These are phyloP conservation scores for Chlorophyllum brunneum DNA, from an alignment of 768 basidiomycete species.

Conservation along the genomic window DNA sequence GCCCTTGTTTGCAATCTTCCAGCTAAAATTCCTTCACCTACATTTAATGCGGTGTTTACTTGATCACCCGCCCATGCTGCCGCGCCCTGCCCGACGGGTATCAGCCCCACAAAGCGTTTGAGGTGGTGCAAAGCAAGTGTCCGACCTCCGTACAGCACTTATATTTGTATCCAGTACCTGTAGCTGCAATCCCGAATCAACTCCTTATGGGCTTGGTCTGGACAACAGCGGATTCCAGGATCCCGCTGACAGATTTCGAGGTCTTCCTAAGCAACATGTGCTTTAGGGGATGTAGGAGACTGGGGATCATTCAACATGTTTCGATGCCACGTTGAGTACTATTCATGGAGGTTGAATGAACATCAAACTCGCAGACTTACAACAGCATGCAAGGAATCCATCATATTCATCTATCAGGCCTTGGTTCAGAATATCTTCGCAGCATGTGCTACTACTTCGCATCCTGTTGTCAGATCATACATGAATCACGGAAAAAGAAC, in stretches of 20 bases:
- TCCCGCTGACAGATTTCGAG: slow-evolving; percentile 30
- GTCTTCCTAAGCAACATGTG: slow-evolving; percentile 25
- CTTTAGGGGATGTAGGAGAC: slow-evolving; percentile 34
- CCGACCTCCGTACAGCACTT: slow-evolving; percentile 29
- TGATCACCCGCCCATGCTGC: slow-evolving; percentile 30
- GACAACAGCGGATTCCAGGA: slow-evolving; percentile 31
- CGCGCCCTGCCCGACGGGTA: slow-evolving; percentile 27
- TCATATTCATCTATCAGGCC: slow-evolving; percentile 26
- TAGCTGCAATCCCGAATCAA: slow-evolving; percentile 35
- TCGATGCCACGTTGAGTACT: too few species aligned
- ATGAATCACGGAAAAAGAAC: slow-evolving; percentile 29
- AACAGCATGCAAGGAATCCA: slow-evolving; percentile 36
- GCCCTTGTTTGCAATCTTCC: slow-evolving; percentile 25
- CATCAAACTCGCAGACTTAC: slow-evolving; percentile 21
- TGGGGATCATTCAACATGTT: too few species aligned
- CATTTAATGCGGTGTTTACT: slow-evolving; percentile 22
- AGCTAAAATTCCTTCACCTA: slow-evolving; percentile 29
- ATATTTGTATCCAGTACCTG: slow-evolving; percentile 31
- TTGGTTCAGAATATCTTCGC: slow-evolving; percentile 23
- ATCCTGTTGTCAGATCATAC: slow-evolving; percentile 28
- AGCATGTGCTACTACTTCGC: slow-evolving; percentile 26
- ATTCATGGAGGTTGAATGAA: too few species aligned
- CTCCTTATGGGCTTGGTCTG: slow-evolving; percentile 30
- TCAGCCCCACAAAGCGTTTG: slow-evolving; percentile 33
- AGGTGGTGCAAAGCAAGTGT: slow-evolving; percentile 29